phyloP scores from a whole-genome alignment of 2,329 filamentous ascomycete genomes.

The Leptosphaerulina australis region DNA sequence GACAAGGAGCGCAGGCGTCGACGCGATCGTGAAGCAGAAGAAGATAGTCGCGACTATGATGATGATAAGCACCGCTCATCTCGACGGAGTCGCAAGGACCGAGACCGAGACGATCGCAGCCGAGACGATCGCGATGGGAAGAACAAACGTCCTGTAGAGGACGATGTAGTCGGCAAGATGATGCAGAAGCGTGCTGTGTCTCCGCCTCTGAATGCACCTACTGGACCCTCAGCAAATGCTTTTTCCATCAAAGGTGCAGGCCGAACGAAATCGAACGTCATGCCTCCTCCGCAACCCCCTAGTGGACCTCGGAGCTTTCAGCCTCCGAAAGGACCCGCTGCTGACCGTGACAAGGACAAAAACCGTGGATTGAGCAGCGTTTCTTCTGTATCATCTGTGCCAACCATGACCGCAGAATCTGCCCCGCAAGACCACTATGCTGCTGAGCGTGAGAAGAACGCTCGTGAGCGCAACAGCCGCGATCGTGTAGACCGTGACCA shows the following conservation, averaged over 20 bases:
- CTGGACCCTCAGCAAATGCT: constrained; percentile 50
- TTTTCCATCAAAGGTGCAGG: constrained; percentile 52
- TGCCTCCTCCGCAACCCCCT: constrained; percentile 46
- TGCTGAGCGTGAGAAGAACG: constrained; percentile 65
- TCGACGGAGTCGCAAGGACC: constrained; percentile 51
- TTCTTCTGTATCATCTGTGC: constrained; percentile 16
- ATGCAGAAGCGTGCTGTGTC: constrained; percentile 40
- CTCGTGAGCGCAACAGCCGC: constrained; percentile 37
- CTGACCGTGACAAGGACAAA: constrained; percentile 37
- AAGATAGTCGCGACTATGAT: constrained; percentile 46
- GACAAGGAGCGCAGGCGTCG: constrained; percentile 56
- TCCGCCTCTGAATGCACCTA: constrained; percentile 44
- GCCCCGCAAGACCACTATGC: constrained; percentile 64
- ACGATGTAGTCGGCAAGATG: constrained; percentile 35
- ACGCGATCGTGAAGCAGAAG: constrained; percentile 54
- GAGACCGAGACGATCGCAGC: constrained; percentile 43
- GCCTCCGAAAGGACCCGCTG: constrained; percentile 47
- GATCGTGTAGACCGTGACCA: constrained; percentile 35
- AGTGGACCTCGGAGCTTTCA: constrained; percentile 45
- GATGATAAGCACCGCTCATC: constrained; percentile 51
- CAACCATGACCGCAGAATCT: constrained; percentile 26
- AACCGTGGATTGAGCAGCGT: constrained; percentile 30
- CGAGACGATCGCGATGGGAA: constrained; percentile 22
- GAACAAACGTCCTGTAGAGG: constrained; percentile 5
- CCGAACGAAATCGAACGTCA: constrained; percentile 29